Evolutionary conservation across 2,329 filamentous ascomycete genomes (phyloP), one percentile per base, ranked within the genome.

Genomic region (Fusarium solani-melongenae): DNA sequence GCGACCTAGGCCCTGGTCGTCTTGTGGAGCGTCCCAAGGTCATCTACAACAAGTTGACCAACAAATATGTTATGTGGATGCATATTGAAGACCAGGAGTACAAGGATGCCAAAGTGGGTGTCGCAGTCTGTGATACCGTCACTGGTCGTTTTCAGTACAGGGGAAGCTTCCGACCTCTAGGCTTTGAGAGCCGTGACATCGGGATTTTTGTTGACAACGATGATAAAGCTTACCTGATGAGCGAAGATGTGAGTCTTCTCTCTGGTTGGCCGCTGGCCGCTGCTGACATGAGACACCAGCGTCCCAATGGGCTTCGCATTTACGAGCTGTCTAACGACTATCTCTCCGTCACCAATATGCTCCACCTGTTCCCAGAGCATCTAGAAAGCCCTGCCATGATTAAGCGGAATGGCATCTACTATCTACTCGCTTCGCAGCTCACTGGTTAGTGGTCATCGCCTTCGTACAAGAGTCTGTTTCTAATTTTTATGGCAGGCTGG

Each of bases 1-100:
- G 85, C 2, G 90, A 92, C 70, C 82, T 92, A 0, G 90, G 90
- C 0, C 89, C 89, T 0, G 85, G 85, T 71, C 86, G 90, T 12
- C 85, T 93, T 22, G 87, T 93, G 4, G 91, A 93, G 80, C 82
- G 91, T 29, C 91, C 91, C 4, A 92, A 93, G 80, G 87, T 93
- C 14, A 86, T 93, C 10, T 92, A 88, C 82, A 93, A 93, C 73
- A 87, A 89, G n/a, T 81, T 82, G 22, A 92, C 90, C 0, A 75
- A 80, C 6, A 88, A 90, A 72, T 93, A 91, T 79, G 90, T 93
- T 27, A 83, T 93, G 80, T 92, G 88, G 85, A 86, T 92, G 85
- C 91, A 93, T 77, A 91, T 92, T 60, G 91, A 93, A 77, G 86
- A 82, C 63, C 84, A 83, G 33, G 85, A 84, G 76, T 93, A 93